Percentiles rank a stretch among this genome's conserved stretches.
phyloP scores from a whole-genome alignment of 2,329 filamentous ascomycete genomes.

The Colletotrichum australisinense region DNA sequence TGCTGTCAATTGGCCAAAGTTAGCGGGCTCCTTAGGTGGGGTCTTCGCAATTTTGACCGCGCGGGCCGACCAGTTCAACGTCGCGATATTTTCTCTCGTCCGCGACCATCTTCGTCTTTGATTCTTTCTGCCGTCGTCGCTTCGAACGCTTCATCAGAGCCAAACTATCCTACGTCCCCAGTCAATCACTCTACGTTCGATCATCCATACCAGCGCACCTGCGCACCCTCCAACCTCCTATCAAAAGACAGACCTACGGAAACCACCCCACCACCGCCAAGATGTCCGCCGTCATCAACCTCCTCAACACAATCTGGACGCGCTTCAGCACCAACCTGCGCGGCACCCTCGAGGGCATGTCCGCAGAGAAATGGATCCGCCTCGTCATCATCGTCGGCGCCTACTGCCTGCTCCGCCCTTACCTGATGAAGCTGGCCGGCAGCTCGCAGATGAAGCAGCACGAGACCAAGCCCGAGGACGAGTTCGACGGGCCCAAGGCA shows the following conservation, averaged over 20 bases:
- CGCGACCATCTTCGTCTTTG: constrained; percentile 4
- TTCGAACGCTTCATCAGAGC: constrained; percentile 5
- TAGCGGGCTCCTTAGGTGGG: constrained; percentile 22
- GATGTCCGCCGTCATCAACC: constrained; percentile 27
- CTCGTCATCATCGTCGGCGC: constrained; percentile 78
- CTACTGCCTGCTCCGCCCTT: constrained; percentile 80
- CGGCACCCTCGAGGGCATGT: constrained; percentile 62
- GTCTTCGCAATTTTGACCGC: constrained; percentile 27
- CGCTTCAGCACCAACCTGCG: constrained; percentile 57
- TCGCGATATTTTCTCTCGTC: constrained; percentile 19
- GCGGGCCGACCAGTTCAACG: not conserved
- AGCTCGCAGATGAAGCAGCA: constrained; percentile 73
- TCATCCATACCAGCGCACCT: not conserved
- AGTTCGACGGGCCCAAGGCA: constrained; percentile 58
- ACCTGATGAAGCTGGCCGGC: constrained; percentile 75
- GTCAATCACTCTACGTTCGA: not conserved
- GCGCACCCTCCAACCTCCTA: not conserved
- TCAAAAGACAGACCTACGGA: too few species aligned
- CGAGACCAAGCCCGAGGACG: constrained; percentile 60
- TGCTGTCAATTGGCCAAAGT: constrained; percentile 18
- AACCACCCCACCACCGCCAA: not conserved
- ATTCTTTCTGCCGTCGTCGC: constrained; percentile 7
- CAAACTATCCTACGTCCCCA: not conserved
- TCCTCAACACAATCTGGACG: constrained; percentile 19
- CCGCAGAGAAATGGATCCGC: constrained; percentile 70